Percentiles rank a stretch among this genome's conserved stretches.
phyloP scores from a whole-genome alignment of 116 monocot genomes.

The Posidonia oceanica region DNA sequence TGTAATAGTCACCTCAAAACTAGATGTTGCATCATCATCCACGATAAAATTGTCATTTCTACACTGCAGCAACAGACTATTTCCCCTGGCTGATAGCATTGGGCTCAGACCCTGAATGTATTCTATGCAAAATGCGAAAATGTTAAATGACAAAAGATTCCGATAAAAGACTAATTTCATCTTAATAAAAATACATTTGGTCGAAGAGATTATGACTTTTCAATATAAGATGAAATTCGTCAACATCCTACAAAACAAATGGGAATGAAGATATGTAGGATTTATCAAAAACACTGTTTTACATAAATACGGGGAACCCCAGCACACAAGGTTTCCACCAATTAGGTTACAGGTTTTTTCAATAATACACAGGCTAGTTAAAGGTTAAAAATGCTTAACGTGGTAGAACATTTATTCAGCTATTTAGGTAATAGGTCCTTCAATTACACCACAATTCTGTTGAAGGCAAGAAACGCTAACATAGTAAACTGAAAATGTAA shows the following conservation, averaged over 20 bases:
- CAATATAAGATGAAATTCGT: background rate
- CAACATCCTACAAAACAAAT: background rate
- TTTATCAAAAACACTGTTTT: background rate
- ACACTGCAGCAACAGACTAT: conserved; percentile 37
- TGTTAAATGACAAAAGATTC: background rate
- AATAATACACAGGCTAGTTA: background rate
- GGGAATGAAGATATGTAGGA: background rate
- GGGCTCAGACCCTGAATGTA: conserved; percentile 51
- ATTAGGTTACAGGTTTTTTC: background rate
- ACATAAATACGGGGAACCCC: too few species aligned
- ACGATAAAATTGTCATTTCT: conserved; percentile 66
- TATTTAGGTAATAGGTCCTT: background rate
- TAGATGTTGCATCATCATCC: conserved; percentile 44
- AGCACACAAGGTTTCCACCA: too few species aligned
- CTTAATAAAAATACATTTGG: background rate
- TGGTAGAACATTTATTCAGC: background rate
- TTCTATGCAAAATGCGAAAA: conserved; percentile 17
- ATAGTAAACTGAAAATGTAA: too few species aligned
- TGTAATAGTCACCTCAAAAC: conserved; percentile 40
- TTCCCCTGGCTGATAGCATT: conserved; percentile 38
- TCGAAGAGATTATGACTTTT: background rate
- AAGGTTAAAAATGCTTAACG: background rate
- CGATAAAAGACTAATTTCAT: background rate
- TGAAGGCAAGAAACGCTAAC: too few species aligned
- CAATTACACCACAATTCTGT: background rate